These are phyloP conservation scores for Ailanthus altissimus DNA, from an alignment of 345 rosid genomes.

Conservation along the genomic window DNA sequence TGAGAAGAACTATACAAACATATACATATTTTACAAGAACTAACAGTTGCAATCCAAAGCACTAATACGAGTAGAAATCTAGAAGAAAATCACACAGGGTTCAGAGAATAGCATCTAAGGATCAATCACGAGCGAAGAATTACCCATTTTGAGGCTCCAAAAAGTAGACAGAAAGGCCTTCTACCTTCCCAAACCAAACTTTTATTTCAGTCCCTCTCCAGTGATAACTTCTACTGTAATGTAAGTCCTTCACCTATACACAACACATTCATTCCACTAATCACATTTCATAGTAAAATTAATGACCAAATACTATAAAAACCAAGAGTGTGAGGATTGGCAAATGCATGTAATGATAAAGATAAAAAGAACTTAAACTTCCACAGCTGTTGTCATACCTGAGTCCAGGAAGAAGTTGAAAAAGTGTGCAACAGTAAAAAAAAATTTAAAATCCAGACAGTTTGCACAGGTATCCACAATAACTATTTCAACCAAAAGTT, in stretches of 20 bases:
- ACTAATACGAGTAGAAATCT: constrained; percentile 3
- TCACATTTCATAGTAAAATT: constrained; percentile 12
- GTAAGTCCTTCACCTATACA: constrained; percentile 73
- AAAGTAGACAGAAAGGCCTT: constrained; percentile 88
- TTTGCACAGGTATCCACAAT: neutral
- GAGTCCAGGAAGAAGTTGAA: neutral
- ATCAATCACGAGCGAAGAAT: constrained; percentile 20
- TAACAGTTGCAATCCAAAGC: constrained; percentile 3
- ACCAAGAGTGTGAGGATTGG: neutral
- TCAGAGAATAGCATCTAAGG: neutral
- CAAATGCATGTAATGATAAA: neutral
- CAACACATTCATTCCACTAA: constrained; percentile 9
- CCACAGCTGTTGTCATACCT: neutral
- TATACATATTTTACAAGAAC: neutral
- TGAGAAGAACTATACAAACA: neutral
- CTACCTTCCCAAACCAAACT: constrained; percentile 91
- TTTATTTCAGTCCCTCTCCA: constrained; percentile 90
- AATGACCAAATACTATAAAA: constrained; percentile 10
- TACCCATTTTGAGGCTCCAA: constrained; percentile 93
- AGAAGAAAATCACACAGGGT: neutral
- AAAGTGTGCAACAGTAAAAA: constrained; percentile 4
- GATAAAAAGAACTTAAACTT: neutral
- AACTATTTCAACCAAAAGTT: neutral
- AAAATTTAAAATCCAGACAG: neutral
- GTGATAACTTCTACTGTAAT: constrained; percentile 59